Evolutionary conservation across 306 rosid genomes (phyloP).

Genomic region (Quercus aquifolioides): DNA sequence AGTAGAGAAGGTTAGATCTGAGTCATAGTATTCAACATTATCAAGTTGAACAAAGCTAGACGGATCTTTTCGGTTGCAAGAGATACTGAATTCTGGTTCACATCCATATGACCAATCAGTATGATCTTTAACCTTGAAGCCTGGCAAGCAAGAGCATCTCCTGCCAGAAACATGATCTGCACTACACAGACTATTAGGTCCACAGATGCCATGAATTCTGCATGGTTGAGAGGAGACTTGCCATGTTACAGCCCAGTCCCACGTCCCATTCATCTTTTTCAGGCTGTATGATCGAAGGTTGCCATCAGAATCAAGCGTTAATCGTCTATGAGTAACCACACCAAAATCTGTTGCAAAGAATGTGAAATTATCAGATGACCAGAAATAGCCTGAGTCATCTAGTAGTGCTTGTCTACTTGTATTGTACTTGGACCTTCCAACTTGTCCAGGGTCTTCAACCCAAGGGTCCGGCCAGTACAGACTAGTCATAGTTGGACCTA

Average conservation of each 20-base stretch:
- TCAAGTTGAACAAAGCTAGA: slow-evolving; percentile 9
- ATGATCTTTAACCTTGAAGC: background rate
- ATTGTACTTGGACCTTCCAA: too few species aligned
- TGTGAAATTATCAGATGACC: slow-evolving; percentile 27
- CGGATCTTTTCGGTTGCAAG: background rate
- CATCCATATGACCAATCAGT: slow-evolving; percentile 26
- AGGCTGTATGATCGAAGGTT: slow-evolving; percentile 40
- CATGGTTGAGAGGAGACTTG: slow-evolving; percentile 36
- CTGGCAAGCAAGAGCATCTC: slow-evolving; percentile 19
- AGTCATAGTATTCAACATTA: slow-evolving; percentile 21
- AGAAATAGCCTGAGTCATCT: slow-evolving; percentile 20
- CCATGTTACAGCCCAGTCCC: slow-evolving; percentile 42
- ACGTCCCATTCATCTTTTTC: slow-evolving; percentile 2
- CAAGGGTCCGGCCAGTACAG: slow-evolving; percentile 37
- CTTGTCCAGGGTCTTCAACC: background rate
- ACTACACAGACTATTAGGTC: slow-evolving; percentile 39
- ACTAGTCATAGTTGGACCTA: slow-evolving; percentile 18
- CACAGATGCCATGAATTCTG: slow-evolving; percentile 51
- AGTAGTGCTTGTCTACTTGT: slow-evolving; percentile 22
- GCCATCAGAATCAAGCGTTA: slow-evolving; percentile 37
- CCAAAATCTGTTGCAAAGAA: slow-evolving; percentile 10
- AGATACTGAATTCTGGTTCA: slow-evolving; percentile 7
- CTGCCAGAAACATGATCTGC: slow-evolving; percentile 15
- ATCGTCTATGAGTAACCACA: background rate
- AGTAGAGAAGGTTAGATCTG: background rate